Base-by-base conservation (phyloP, 2,329 filamentous ascomycete species). In the Fusarium sp. region DNA sequence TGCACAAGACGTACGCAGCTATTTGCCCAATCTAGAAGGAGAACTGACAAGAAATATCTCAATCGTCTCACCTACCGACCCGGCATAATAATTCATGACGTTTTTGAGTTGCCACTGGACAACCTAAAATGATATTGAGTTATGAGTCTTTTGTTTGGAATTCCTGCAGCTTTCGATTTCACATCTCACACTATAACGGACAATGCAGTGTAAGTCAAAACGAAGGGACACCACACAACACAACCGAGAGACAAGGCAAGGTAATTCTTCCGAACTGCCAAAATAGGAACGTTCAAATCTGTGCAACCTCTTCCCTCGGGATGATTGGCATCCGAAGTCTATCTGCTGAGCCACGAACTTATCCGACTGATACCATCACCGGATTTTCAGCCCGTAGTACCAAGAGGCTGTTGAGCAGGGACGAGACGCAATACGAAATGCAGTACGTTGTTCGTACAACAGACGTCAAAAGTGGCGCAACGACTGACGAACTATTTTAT, bases 401-500 rank as follows among this genome's bases (percentile, higher is more conserved):
- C 19, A 27, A 49, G 38, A 41, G 25, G 39, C 51, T 47, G 38
- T 57, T 55, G 32, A 52, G 25, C 19, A 49, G 38, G 39, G 32
- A 42, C 35, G 45, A 45, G 32, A 61, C 13, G 38, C 45, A 64
- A 65, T 65, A 65, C 63, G 63, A 65, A 55, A 65, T 57, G 62
- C 45, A 13, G 48, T 66, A 43, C 37, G 14, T 32, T 11, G 27
- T 60, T 66, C 48, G 62, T 65, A 66, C 63, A 63, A 66, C 63
- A 65, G 62, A 65, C 45, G 62, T 65, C 62, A 65, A 63, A 60
- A 38, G 50, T 60, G 54, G 58, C 48, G 47, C 46, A 45, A 55
- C 42, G 27, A 38, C 23, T 25, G 19, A 14, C 42, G 13, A 29
- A 29, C 27, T 29, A 29, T 29, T 9, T 10, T 29, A 29, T 10